Evolutionary conservation across 2,329 filamentous ascomycete genomes (phyloP).

Genomic region (Herpomyces periplanetae): DNA sequence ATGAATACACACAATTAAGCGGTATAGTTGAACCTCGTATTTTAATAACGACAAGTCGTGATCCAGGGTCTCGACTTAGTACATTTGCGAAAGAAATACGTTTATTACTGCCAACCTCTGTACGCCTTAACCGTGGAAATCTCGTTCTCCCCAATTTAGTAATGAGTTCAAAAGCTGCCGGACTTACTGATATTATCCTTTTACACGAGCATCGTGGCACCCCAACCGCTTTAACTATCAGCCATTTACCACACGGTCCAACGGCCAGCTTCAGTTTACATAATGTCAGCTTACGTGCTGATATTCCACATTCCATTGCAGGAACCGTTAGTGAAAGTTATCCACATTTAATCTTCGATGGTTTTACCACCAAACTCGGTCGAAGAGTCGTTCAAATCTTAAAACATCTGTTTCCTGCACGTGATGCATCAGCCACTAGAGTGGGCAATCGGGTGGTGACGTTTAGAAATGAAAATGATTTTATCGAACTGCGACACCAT

Average conservation of each 20-base stretch:
- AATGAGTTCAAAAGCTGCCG: constrained; percentile 33
- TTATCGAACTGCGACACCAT: constrained; percentile 61
- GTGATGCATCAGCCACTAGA: constrained; percentile 31
- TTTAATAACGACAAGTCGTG: constrained; percentile 58
- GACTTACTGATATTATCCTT: constrained; percentile 46
- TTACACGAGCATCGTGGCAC: constrained; percentile 74
- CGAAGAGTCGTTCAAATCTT: constrained; percentile 51
- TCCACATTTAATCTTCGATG: constrained; percentile 78
- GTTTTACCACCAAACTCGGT: constrained; percentile 45
- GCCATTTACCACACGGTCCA: constrained; percentile 55
- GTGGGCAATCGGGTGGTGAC: constrained; percentile 61
- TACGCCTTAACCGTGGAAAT: constrained; percentile 67
- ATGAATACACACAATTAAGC: constrained; percentile 67
- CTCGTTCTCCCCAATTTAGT: constrained; percentile 55
- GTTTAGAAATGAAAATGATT: constrained; percentile 60
- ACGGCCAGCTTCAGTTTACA: constrained; percentile 58
- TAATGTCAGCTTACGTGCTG: constrained; percentile 65
- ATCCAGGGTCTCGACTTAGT: constrained; percentile 44
- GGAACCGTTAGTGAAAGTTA: constrained; percentile 76
- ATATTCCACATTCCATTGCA: constrained; percentile 52
- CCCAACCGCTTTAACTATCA: constrained; percentile 54
- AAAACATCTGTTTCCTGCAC: constrained; percentile 71
- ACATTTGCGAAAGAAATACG: constrained; percentile 76
- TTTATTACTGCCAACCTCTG: constrained; percentile 40
- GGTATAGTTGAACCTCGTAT: constrained; percentile 62